Evolutionary conservation across 1,284 basidiomycete genomes (phyloP).

Genomic region (Volvariella surrecta): DNA sequence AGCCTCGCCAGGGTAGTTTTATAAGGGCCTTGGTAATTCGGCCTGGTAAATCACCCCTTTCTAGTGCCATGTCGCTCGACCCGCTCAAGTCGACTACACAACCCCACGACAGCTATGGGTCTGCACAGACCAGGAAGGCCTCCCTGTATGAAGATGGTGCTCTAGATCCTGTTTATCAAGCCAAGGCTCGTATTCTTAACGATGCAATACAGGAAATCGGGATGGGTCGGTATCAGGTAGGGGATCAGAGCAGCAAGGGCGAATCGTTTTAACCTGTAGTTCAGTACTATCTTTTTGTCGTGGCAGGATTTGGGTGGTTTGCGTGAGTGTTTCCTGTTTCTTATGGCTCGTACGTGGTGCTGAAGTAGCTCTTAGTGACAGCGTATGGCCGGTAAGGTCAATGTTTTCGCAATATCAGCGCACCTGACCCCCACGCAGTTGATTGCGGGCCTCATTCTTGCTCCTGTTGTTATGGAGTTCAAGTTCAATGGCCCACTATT

Average conservation of each 20-base stretch:
- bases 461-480: conserved; percentile 48
- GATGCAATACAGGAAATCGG: conserved; percentile 63
- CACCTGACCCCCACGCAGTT: conserved; percentile 23
- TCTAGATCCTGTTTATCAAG: conserved; percentile 55
- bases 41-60: no score
- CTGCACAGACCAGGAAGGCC: no score
- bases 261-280: not conserved
- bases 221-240: conserved; percentile 64
- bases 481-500: conserved; percentile 42
- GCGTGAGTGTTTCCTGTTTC: conserved; percentile 36
- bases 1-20: no score
- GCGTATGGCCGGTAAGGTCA: conserved; percentile 51
- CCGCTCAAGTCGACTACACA: no score
- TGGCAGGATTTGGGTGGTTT: conserved; percentile 62
- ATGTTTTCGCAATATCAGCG: not conserved
- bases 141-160: conserved; percentile 34
- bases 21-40: no score
- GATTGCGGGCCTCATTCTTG: conserved; percentile 47
- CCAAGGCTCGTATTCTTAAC: conserved; percentile 55
- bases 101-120: no score
- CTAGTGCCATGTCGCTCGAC: no score
- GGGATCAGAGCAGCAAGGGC: not conserved
- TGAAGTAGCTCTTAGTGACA: conserved; percentile 32
- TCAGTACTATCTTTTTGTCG: conserved; percentile 35
- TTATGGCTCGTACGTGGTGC: not conserved